These are phyloP conservation scores for Neonectria punicea DNA, from an alignment of 2,329 filamentous ascomycete genomes.

Conservation along the genomic window DNA sequence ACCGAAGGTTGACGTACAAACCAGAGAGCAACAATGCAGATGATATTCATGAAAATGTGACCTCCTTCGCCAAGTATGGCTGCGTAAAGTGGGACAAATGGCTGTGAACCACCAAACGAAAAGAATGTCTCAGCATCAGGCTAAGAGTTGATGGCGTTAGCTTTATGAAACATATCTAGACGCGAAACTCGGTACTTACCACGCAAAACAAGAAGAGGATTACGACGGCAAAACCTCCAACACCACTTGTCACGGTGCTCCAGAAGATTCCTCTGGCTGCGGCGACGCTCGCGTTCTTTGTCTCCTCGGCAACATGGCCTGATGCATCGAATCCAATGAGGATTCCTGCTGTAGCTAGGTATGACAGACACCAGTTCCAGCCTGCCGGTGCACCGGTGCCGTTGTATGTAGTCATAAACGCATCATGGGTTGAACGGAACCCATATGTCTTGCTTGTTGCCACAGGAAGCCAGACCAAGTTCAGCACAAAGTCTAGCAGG, in stretches of 20 bases:
- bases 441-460: constrained; percentile 65
- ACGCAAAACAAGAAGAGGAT: constrained; percentile 70
- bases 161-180: too few species aligned
- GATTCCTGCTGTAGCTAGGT: constrained; percentile 68
- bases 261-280: constrained; percentile 70
- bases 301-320: constrained; percentile 70
- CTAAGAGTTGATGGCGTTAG: constrained; percentile 38
- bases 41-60: constrained; percentile 70
- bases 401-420: constrained; percentile 70
- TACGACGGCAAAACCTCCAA: constrained; percentile 65
- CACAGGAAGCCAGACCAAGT: constrained; percentile 70
- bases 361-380: constrained; percentile 73
- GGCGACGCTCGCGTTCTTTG: constrained; percentile 65
- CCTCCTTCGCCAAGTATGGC: constrained; percentile 64
- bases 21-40: constrained; percentile 62
- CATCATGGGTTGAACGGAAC: constrained; percentile 67
- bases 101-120: constrained; percentile 64
- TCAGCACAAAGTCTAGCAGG: constrained; percentile 67
- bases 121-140: constrained; percentile 64
- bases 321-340: constrained; percentile 71
- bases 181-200: constrained; percentile 46
- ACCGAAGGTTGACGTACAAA: constrained; percentile 53
- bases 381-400: constrained; percentile 63
- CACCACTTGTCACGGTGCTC: constrained; percentile 66
- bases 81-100: constrained; percentile 68